Base-by-base conservation (phyloP, 257 asterid species). In the Solanum stenotomum region DNA sequence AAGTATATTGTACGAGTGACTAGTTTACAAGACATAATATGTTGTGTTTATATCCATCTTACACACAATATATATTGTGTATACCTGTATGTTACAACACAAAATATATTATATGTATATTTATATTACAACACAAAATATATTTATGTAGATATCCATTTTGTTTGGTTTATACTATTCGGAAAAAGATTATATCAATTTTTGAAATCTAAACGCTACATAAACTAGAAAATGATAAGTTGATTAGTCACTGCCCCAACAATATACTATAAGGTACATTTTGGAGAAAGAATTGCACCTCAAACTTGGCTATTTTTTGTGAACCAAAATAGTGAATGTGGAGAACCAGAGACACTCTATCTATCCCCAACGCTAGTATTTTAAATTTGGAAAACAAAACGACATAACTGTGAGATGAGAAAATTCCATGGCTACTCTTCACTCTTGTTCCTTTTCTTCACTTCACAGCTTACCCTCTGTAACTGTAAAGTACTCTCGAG, bases 281-380 rank as follows among this genome's bases (percentile, higher is more conserved):
- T 81, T 27, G 16, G 5, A 16, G 40, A 44, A 44, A 44, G 22
- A 79, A 77, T 22, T n/a, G 23, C 25, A 34, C 2, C 44, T 8
- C 16, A 72, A 70, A 70, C 37, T 75, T 2, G 27, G 2, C 33
- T 31, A 77, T 12, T 77, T 78, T 81, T 44, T 85, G 81, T 67
- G 87, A 31, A 37, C 63, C 67, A 67, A 87, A 52, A 88, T 71
- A 61, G 76, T 70, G 89, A 72, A 44, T 86, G 88, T 89, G 35
- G 90, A 89, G 94, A 91, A 92, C 98, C 98, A 92, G 90, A 88
- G 88, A 90, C 63, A 87, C 71, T 90, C 90, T 95, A 95, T 95
- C 98, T 42, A 25, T 25, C 29, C 40, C 29, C 89, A 15, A 83
- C 74, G 75, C 46, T 23, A 33, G 67, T 83, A 42, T 35, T 35